A percentile compares a stretch with the other conserved stretches of the same genome.
phyloP scores from a whole-genome alignment of 2,329 filamentous ascomycete genomes.

The Arachnopeziza araneosa region DNA sequence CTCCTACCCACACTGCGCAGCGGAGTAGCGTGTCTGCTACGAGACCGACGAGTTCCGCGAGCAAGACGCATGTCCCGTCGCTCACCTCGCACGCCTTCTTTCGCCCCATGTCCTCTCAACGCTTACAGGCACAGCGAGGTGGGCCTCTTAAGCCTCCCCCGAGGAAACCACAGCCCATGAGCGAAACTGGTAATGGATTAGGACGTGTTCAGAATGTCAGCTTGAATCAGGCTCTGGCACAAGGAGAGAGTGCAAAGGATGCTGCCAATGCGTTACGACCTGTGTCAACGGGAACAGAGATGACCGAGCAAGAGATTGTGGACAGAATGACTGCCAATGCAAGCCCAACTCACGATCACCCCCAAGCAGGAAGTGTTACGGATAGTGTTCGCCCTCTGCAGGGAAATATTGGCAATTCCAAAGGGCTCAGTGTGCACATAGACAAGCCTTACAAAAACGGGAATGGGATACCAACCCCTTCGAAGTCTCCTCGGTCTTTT shows the following conservation, averaged over 20 bases:
- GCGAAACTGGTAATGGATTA: slow-evolving; percentile 39
- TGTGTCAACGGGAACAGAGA: slow-evolving; percentile 73
- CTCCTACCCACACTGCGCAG: slow-evolving; percentile 21
- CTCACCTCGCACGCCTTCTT: slow-evolving; percentile 90
- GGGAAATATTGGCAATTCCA: slow-evolving; percentile 30
- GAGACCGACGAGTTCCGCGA: slow-evolving; percentile 61
- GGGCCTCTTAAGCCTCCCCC: slow-evolving; percentile 28
- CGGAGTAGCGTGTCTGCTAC: slow-evolving; percentile 26
- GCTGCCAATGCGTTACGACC: slow-evolving; percentile 54
- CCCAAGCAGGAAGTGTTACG: slow-evolving; percentile 56
- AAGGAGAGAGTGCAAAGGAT: slow-evolving; percentile 27
- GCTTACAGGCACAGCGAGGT: slow-evolving; percentile 82
- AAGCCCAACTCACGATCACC: slow-evolving; percentile 60
- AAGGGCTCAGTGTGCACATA: slow-evolving; percentile 51
- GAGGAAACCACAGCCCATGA: slow-evolving; percentile 24
- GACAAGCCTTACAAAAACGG: slow-evolving; percentile 52
- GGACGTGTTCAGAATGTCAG: slow-evolving; percentile 32
- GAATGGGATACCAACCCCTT: slow-evolving; percentile 50
- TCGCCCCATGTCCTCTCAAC: slow-evolving; percentile 92
- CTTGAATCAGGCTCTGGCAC: slow-evolving; percentile 17
- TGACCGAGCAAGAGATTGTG: slow-evolving; percentile 66
- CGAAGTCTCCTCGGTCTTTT: slow-evolving; percentile 71
- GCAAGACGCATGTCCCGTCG: slow-evolving; percentile 82
- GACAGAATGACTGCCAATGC: slow-evolving; percentile 69
- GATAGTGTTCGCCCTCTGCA: slow-evolving; percentile 73